Evolutionary conservation across 108 stramenopile species (phyloP).

Genomic region (Seminavis robusta): DNA sequence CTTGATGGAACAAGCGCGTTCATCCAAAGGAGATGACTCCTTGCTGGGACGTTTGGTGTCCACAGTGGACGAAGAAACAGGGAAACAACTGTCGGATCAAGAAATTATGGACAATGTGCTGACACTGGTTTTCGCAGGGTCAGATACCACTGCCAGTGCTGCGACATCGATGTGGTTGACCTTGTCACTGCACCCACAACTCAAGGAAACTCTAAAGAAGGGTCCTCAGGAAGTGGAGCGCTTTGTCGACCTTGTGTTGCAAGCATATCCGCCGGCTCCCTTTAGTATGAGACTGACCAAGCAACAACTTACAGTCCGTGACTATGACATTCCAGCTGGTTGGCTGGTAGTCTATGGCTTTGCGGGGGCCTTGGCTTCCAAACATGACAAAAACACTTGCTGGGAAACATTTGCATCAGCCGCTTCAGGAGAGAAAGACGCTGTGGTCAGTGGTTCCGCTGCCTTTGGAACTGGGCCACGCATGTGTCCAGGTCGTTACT

Average conservation of each 20-base stretch:
- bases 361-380: conserved; percentile 27
- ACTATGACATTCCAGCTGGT: conserved; percentile 14
- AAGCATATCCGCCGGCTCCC: conserved; percentile 29
- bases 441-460: too few relatives aligned
- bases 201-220: conserved; percentile 12
- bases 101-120: conserved; percentile 33
- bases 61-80: background rate
- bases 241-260: conserved; percentile 5
- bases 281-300: conserved; percentile 27
- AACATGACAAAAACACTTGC: too few relatives aligned
- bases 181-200: conserved; percentile 14
- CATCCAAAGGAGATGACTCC: conserved; percentile 1
- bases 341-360: conserved; percentile 21
- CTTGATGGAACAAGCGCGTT: conserved; percentile 16
- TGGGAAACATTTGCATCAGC: too few relatives aligned
- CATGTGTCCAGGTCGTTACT: conserved; percentile 28
- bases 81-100: conserved; percentile 8
- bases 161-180: conserved; percentile 21
- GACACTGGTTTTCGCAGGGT: conserved; percentile 30
- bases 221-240: conserved; percentile 1
- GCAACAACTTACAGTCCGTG: conserved; percentile 15
- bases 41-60: conserved; percentile 1
- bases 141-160: conserved; percentile 26
- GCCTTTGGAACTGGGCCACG: conserved; percentile 33
- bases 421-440: too few relatives aligned